phyloP scores from a whole-genome alignment of 2,329 filamentous ascomycete species.

The Pyricularia sp. region DNA sequence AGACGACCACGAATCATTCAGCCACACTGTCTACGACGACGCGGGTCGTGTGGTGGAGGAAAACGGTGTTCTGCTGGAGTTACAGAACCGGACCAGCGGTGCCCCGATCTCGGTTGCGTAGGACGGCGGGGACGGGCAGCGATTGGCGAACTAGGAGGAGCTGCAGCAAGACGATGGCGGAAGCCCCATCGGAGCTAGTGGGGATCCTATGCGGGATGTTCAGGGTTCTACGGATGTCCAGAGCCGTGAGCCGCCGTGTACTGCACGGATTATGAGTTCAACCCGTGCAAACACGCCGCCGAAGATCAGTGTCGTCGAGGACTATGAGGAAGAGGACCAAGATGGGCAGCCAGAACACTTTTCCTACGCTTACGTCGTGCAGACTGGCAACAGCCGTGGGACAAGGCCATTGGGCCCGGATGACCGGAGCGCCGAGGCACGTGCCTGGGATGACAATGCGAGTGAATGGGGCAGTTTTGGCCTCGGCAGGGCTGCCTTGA shows the following conservation, averaged over 20 bases:
- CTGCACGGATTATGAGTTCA: not conserved
- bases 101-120: not conserved
- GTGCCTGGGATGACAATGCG: not conserved
- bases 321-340: not conserved
- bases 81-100: not conserved
- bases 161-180: not conserved
- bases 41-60: conserved; percentile 17
- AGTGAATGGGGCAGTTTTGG: not conserved
- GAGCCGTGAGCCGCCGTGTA: not conserved
- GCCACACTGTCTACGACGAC: conserved; percentile 19
- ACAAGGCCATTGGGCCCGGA: not conserved
- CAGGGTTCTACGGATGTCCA: not conserved
- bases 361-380: not conserved
- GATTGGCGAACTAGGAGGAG: not conserved
- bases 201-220: not conserved
- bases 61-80: conserved; percentile 13
- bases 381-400: not conserved
- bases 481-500: not conserved
- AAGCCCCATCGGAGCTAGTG: not conserved
- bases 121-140: not conserved
- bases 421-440: not conserved
- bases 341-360: not conserved
- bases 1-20: conserved; percentile 22
- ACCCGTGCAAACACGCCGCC: not conserved
- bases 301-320: not conserved